Conservation (phyloP, 163 green algal species). For the Scenedesmus sp. region DNA sequence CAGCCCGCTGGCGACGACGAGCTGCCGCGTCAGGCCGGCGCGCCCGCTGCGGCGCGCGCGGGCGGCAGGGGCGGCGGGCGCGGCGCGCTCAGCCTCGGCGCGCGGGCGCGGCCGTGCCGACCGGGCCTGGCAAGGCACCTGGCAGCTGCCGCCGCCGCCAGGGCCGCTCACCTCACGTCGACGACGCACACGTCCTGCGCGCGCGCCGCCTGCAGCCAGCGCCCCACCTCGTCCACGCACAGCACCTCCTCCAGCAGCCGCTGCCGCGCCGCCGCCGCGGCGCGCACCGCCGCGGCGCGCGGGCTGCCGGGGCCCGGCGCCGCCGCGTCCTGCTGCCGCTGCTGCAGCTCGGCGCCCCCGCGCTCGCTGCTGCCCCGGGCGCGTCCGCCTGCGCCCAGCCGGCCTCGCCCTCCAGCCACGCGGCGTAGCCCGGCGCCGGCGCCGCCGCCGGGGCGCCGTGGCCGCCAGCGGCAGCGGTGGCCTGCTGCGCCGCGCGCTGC, state of each 20-base stretch:
- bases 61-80: neutral
- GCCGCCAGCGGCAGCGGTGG: too few relatives aligned
- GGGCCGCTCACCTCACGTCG: constrained; percentile 12
- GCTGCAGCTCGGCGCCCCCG: neutral
- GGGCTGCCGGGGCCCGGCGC: neutral
- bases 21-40: constrained; percentile 17
- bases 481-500: neutral
- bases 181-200: constrained; percentile 32
- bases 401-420: too few relatives aligned
- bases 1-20: constrained; percentile 25
- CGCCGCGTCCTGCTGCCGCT: neutral
- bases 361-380: too few relatives aligned
- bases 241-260: constrained; percentile 26
- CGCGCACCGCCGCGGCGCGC: neutral
- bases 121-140: too few relatives aligned
- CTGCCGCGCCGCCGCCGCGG: constrained; percentile 26
- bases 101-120: too few relatives aligned
- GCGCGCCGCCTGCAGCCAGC: constrained; percentile 25
- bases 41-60: neutral
- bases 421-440: constrained; percentile 9
- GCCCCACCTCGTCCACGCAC: neutral
- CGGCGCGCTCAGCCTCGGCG: too few relatives aligned
- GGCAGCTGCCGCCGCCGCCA: neutral
- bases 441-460: too few relatives aligned
- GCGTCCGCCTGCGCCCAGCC: too few relatives aligned